These are phyloP conservation scores for Toxicodendron radicans DNA, from an alignment of 345 rosid genomes.

Conservation along the genomic window DNA sequence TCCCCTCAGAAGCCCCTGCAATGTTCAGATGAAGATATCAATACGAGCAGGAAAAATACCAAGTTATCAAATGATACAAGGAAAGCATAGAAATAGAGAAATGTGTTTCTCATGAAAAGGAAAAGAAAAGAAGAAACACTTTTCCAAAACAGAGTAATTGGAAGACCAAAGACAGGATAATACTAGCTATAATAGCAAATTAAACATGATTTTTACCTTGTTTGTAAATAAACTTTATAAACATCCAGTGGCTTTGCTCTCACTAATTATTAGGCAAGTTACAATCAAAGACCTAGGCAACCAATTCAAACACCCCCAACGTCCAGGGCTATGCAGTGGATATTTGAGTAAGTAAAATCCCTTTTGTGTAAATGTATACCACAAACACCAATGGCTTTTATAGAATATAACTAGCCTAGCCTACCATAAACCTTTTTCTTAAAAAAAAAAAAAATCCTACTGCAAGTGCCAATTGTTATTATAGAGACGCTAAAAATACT, in stretches of 20 bases:
- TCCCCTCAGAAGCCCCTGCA: slow-evolving; percentile 43
- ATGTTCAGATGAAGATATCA: slow-evolving; percentile 11
- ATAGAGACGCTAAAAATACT: neutral
- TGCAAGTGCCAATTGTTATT: neutral
- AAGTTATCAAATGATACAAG: neutral
- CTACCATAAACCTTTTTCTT: neutral
- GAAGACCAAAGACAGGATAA: neutral
- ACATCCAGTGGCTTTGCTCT: neutral
- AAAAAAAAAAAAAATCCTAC: too few species aligned
- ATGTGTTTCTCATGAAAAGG: neutral
- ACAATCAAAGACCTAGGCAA: neutral
- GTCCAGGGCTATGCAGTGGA: neutral
- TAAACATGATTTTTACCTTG: neutral
- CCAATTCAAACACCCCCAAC: too few species aligned
- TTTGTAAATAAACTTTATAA: neutral
- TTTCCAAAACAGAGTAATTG: neutral
- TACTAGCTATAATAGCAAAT: neutral
- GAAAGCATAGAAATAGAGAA: neutral
- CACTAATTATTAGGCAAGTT: neutral
- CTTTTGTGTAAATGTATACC: neutral
- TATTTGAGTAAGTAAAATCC: neutral
- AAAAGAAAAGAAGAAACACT: neutral
- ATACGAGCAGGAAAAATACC: neutral
- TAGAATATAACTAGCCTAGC: neutral
- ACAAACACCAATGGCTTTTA: neutral